Conservation (phyloP, 73 alveolate species). For the Paramecium bursaria region DNA sequence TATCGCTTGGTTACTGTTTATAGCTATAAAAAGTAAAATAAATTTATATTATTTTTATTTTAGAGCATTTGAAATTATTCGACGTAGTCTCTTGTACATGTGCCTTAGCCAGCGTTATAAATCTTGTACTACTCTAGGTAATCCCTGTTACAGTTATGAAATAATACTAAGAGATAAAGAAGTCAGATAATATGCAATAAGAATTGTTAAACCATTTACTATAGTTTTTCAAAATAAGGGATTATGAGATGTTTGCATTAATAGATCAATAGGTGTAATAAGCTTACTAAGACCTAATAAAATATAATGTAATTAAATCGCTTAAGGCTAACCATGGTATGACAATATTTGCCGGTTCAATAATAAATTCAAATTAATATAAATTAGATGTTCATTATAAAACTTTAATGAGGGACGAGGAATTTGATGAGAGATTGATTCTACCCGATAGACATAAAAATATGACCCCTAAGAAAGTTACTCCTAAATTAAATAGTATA, state of each 20-base stretch:
- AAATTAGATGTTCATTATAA: constrained; percentile 44
- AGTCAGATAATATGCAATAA: neutral
- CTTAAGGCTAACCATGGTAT: neutral
- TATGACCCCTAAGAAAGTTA: constrained; percentile 40
- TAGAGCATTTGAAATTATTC: constrained; percentile 5
- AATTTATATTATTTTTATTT: neutral
- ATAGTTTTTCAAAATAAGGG: constrained; percentile 16
- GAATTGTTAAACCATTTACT: neutral
- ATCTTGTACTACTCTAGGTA: neutral
- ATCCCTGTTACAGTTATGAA: neutral
- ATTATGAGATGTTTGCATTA: neutral
- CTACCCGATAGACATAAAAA: constrained; percentile 46
- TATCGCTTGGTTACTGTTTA: constrained; percentile 36
- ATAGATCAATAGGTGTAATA: neutral
- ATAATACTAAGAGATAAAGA: neutral
- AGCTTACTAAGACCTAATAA: constrained; percentile 10
- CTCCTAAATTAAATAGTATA: constrained; percentile 46
- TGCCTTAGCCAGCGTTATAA: neutral
- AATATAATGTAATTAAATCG: constrained; percentile 12
- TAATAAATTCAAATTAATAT: constrained; percentile 50
- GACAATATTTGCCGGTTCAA: constrained; percentile 7
- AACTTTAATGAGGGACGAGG: neutral
- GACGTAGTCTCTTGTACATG: constrained; percentile 52
- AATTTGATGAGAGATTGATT: constrained; percentile 51
- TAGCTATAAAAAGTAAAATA: constrained; percentile 43